Evolutionary conservation across 129 eudicot species (phyloP), one percentile per base, ranked within the genome.

Genomic region (Escallonia rubra): DNA sequence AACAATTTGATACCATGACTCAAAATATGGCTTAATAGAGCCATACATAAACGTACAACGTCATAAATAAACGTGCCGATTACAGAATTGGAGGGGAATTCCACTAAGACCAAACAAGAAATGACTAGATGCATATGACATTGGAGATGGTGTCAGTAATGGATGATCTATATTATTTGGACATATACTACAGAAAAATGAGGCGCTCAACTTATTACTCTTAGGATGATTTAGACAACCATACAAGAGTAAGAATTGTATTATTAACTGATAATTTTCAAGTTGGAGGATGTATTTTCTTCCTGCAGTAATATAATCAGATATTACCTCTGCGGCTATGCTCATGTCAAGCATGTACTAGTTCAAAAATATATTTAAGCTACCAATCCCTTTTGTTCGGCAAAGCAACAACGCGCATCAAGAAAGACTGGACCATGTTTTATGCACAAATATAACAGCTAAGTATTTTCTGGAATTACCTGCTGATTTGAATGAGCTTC

Each of bases 401-500:
- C 34, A 23, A 23, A 23, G 34, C 34, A 23, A 23, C 34, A 23
- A 23, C 34, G 1, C 34, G 34, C 34, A 23, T 43, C 6, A 14
- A 11, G 48, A 7, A 67, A 42, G n/a, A 7, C 34, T 7, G 71
- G 43, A 45, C 12, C 3, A 51, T 41, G 53, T 38, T 54, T 16
- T 14, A 53, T 65, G 50, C 3, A 43, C 50, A 23, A 23, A 23
- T 23, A 23, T 23, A 23, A 23, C n/a, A 23, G 34, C 1, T 23
- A 1, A 23, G 34, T 23, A 23, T 23, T 23, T 23, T 23, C 34
- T 46, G 50, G 6, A 63, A 13, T 76, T 82, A 60, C 87, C 87
- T 82, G 83, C 77, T 82, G 87, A 60, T 82, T 82, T 65, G 87
- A 82, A 62, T 82, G 87, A 51, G 87, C 87, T 52, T 79, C 87